phyloP scores from a whole-genome alignment of 2,329 filamentous ascomycete species.

The Diaporthe batatas region DNA sequence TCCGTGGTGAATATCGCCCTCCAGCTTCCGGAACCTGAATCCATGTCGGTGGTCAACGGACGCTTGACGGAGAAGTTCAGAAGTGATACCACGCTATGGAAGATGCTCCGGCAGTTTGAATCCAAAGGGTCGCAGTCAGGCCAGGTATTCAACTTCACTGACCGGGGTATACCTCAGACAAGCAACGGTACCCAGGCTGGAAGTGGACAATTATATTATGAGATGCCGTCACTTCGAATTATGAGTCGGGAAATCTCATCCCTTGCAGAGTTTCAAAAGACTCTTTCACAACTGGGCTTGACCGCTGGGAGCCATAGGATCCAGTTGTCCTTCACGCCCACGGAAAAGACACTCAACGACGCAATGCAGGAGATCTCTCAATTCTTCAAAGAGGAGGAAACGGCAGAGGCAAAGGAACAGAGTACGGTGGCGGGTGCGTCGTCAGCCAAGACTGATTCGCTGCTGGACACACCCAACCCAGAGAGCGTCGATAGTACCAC shows the following conservation, averaged over 20 bases:
- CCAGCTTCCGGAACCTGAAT: conserved; percentile 82
- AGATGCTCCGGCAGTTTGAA: conserved; percentile 91
- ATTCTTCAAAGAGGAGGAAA: conserved; percentile 74
- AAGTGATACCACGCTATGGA: conserved; percentile 90
- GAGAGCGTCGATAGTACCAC: conserved; percentile 11
- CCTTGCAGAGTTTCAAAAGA: conserved; percentile 89
- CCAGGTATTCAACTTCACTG: conserved; percentile 83
- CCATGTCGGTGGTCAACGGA: conserved; percentile 70
- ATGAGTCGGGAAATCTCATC: conserved; percentile 83
- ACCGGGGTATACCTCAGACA: conserved; percentile 78
- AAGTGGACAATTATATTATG: conserved; percentile 86
- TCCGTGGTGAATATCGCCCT: conserved; percentile 90
- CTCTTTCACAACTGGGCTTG: conserved; percentile 86
- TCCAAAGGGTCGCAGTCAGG: conserved; percentile 74
- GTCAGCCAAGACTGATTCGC: conserved; percentile 32
- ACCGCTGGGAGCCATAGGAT: conserved; percentile 87
- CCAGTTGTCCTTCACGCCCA: conserved; percentile 80
- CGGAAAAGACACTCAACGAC: conserved; percentile 83
- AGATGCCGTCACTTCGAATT: conserved; percentile 86
- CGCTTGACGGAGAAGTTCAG: conserved; percentile 88
- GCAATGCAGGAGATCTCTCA: conserved; percentile 85
- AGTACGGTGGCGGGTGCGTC: conserved; percentile 39
- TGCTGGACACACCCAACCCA: conserved; percentile 23
- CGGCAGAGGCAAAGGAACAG: conserved; percentile 44
- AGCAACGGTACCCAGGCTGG: conserved; percentile 64